These are phyloP conservation scores for Leptodontidium sp. DNA, from an alignment of 2,329 filamentous ascomycete genomes.

Conservation along the genomic window DNA sequence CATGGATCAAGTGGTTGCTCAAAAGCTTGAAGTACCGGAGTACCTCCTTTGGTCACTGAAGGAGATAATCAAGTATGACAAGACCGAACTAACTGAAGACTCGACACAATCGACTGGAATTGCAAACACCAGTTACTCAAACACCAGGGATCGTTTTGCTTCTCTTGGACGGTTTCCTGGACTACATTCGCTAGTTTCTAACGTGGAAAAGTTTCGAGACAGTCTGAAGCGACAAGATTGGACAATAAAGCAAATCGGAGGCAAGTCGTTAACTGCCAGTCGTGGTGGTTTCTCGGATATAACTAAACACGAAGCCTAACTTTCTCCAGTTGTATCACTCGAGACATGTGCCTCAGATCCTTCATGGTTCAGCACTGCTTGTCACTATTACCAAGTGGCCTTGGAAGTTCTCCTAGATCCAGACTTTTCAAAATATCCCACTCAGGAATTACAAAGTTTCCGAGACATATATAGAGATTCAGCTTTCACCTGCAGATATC, in stretches of 20 bases:
- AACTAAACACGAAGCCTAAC: not conserved
- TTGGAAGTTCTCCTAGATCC: not conserved
- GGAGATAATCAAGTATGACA: not conserved
- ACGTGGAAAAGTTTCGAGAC: not conserved
- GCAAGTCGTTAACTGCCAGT: not conserved
- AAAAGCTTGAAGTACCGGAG: not conserved
- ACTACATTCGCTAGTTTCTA: not conserved
- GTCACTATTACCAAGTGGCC: not conserved
- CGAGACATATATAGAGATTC: not conserved
- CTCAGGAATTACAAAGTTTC: not conserved
- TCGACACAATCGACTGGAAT: not conserved
- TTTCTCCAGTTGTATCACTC: not conserved
- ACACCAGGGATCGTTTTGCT: not conserved
- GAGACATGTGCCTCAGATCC: not conserved
- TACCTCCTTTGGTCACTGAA: not conserved
- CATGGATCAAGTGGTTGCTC: slow-evolving; percentile 1
- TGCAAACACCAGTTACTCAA: not conserved
- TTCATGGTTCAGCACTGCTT: not conserved
- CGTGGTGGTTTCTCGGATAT: not conserved
- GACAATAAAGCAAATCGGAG: not conserved
- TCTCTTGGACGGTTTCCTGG: not conserved
- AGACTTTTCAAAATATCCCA: not conserved
- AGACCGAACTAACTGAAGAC: not conserved
- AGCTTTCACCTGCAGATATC: not conserved
- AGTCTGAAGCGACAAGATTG: not conserved